Evolutionary conservation across 257 asterid species (phyloP), one percentile per base, ranked within the genome.

Genomic region (Solanum tarapatanum): DNA sequence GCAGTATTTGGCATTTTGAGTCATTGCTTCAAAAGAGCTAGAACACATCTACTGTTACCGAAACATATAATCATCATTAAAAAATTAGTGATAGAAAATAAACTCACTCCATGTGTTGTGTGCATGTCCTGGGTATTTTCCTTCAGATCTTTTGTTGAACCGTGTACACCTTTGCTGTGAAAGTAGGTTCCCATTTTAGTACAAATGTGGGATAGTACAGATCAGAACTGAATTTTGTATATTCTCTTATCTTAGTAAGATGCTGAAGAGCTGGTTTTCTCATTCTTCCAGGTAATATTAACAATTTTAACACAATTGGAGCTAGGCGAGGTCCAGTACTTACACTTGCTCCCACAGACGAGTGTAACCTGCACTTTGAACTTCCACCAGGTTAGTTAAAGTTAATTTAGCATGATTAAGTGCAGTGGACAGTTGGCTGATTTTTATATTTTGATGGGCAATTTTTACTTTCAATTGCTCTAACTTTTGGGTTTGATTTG

Each of bases 241-340:
- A 28, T 43, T 69, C 55, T 51, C 73, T 86, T 83, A 80, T 51
- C 75, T 62, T 82, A 87, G 88, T 87, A 33, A 77, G 74, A 84
- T 88, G 79, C 86, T 86, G 70, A 51, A 51, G 84, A 79, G n/a
- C 82, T 60, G 74, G 58, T 87, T 89, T 87, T 90, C 86, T 87
- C 73, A 90, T 79, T 76, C 89, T 91, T 86, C 72, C 89, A 97
- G 99, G 99, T 95, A 64, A 93, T 97, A 84, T 93, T 95, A 84
- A 97, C 99, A 17, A 92, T 97, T 77, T 89, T 97, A 91, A 97
- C 99, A 60, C 99, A 95, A 86, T 91, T 97, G 95, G 99, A 97
- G 92, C 90, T 97, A 94, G 99, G 99, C 45, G 98, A 94, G 87
- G 91, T 89, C 83, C 95, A 93, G 86, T 94, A 97, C 89, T 84